Percentiles rank a stretch among this genome's conserved stretches.
These are phyloP conservation scores for Geotrichum klebahnii DNA, from an alignment of 1,139 yeast species.

Conservation along the genomic window DNA sequence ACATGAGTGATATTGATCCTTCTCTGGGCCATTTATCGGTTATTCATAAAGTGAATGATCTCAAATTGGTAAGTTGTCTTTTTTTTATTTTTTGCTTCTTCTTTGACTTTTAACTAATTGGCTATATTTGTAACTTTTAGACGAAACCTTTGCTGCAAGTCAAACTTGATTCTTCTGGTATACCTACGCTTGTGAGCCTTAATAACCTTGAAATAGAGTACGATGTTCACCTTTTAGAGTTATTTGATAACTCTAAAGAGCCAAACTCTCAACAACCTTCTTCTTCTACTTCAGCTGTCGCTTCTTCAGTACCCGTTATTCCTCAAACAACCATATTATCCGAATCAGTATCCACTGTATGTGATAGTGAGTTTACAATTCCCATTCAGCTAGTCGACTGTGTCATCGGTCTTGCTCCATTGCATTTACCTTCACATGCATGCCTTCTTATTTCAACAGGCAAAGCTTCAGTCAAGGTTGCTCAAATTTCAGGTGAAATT, in stretches of 20 bases:
- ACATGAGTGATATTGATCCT: conserved; percentile 21
- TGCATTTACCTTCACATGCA: conserved; percentile 49
- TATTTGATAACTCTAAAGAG: conserved; percentile 25
- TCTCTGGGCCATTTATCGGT: conserved; percentile 26
- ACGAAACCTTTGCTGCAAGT: conserved; percentile 5
- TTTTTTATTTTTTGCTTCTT: not conserved
- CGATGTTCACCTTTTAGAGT: conserved; percentile 30
- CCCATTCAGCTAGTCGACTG: conserved; percentile 32
- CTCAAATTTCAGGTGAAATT: conserved; percentile 29
- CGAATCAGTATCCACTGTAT: conserved; percentile 21
- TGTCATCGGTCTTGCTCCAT: conserved; percentile 32
- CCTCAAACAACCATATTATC: conserved; percentile 5
- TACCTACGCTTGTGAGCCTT: conserved; percentile 24
- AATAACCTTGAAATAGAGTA: conserved; percentile 32
- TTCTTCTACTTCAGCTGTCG: not conserved
- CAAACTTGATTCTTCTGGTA: conserved; percentile 19
- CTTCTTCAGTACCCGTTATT: not conserved
- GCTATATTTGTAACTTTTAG: conserved; percentile 7
- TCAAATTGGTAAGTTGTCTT: conserved; percentile 25
- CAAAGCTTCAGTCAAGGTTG: conserved; percentile 48
- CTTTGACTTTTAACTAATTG: not conserved
- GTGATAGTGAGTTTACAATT: conserved; percentile 16
- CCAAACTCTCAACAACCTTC: not conserved
- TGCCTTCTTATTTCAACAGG: conserved; percentile 48
- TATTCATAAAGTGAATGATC: conserved; percentile 29